Evolutionary conservation across 1,139 yeast species (phyloP), one percentile per base, ranked within the genome.

Genomic region (Diutina mesorugosa): DNA sequence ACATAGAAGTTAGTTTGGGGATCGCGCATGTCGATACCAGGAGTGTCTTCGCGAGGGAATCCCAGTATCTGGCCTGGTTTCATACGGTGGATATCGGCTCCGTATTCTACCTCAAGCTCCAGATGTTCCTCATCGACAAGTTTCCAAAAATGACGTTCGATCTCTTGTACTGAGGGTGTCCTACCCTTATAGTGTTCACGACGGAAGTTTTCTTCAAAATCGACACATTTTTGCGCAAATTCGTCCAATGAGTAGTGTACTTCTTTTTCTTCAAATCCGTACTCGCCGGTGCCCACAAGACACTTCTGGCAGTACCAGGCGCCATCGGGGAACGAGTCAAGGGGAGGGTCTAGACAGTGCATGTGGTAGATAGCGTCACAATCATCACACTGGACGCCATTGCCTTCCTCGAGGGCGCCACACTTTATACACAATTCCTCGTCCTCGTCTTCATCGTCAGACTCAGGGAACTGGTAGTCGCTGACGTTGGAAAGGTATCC

Each of bases 221-320:
- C 73, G 41, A 72, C 69, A 60, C 91, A 87, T 61, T 80, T 72
- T 12, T 77, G 69, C 59, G 78, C 77, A 67, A 90, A 91, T 58
- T 86, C 84, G n/a, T 63, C 75, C 58, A 74, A 70, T 0, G 85
- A 74, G 65, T 87, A 89, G 58, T 77, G 76, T 5, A 78, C 73
- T 0, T 65, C 66, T 26, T 86, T 83, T 61, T 88, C 95, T 62
- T 87, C 91, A 67, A 91, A 91, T 0, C 96, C 96, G 66, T 90
- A 91, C 62, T 85, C 93, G 0, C 95, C 95, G 1, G 91, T 87
- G 0, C 96, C 97, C 6, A 87, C 76, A 16, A 91, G 72, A 67
- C 98, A 91, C 59, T 79, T 79, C 55, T 85, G 86, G 67, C 98
- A 91, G 65, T 77, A 85, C 96, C 97, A 90, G 41, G 74, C 76